Evolutionary conservation across 2,329 filamentous ascomycete genomes (phyloP).

Genomic region (Hymenoscyphus infarciens): DNA sequence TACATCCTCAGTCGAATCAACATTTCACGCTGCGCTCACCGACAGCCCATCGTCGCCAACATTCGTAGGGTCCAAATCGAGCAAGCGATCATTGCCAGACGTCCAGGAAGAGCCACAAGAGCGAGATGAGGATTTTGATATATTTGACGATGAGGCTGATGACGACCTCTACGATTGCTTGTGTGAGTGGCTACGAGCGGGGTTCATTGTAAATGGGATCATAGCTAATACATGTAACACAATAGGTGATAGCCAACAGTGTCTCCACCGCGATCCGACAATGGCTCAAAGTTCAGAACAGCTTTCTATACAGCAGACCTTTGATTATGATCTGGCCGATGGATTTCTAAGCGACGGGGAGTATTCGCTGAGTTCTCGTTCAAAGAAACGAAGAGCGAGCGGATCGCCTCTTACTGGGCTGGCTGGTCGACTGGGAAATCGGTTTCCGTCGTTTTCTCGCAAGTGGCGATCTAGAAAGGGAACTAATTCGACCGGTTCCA

Average conservation of each 20-base stretch:
- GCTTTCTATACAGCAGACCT: slow-evolving; percentile 43
- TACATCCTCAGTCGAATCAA: slow-evolving; percentile 69
- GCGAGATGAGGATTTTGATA: slow-evolving; percentile 57
- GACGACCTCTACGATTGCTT: slow-evolving; percentile 63
- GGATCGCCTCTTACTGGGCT: slow-evolving; percentile 61
- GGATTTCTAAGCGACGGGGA: slow-evolving; percentile 65
- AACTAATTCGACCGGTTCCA: slow-evolving; percentile 28
- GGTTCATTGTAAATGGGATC: background rate
- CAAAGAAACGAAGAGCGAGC: slow-evolving; percentile 55
- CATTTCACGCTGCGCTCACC: slow-evolving; percentile 42
- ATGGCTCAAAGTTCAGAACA: slow-evolving; percentile 34
- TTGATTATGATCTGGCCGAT: slow-evolving; percentile 60
- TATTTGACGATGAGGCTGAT: slow-evolving; percentile 44
- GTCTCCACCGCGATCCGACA: slow-evolving; percentile 49
- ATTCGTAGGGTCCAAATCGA: slow-evolving; percentile 49
- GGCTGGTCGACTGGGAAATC: slow-evolving; percentile 61
- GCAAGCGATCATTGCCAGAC: slow-evolving; percentile 70
- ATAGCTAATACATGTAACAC: slow-evolving; percentile 26
- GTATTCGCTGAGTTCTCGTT: slow-evolving; percentile 43
- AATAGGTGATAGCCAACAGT: slow-evolving; percentile 57
- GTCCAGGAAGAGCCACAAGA: slow-evolving; percentile 81
- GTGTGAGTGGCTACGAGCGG: slow-evolving; percentile 55
- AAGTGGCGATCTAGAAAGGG: slow-evolving; percentile 50
- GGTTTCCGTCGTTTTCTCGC: slow-evolving; percentile 51
- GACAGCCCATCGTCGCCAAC: slow-evolving; percentile 58